Percentiles rank a stretch among this genome's conserved stretches.
Conservation (phyloP, 2,329 filamentous ascomycete genomes). For the Alternaria triticimaculans region DNA sequence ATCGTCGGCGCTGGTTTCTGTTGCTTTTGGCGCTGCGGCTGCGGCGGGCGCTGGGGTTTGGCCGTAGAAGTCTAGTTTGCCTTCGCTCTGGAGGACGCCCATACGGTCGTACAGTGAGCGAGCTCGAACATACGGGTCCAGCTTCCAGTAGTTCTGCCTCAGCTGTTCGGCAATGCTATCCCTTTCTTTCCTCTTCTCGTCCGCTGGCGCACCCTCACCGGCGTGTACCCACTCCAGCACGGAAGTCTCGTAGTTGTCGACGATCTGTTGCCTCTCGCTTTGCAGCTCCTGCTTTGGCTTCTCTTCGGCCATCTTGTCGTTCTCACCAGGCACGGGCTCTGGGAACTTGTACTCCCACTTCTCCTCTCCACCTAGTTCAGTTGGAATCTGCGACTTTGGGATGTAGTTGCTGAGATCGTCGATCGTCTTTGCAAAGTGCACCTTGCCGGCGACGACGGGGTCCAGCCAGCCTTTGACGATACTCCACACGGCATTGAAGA, state of each 20-base stretch:
- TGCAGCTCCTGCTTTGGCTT: slow-evolving; percentile 69
- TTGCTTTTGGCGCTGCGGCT: slow-evolving; percentile 9
- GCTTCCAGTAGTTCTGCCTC: slow-evolving; percentile 79
- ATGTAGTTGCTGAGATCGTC: slow-evolving; percentile 83
- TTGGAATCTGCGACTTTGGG: slow-evolving; percentile 71
- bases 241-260: slow-evolving; percentile 74
- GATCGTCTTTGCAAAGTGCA: slow-evolving; percentile 86
- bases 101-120: slow-evolving; percentile 83
- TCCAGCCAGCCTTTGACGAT: slow-evolving; percentile 97
- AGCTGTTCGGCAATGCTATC: slow-evolving; percentile 68
- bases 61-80: slow-evolving; percentile 75
- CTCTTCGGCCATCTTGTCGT: slow-evolving; percentile 71
- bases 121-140: slow-evolving; percentile 87
- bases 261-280: slow-evolving; percentile 68
- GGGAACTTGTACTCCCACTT: slow-evolving; percentile 83
- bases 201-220: slow-evolving; percentile 44
- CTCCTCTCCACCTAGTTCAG: slow-evolving; percentile 85
- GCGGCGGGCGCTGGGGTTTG: slow-evolving; percentile 22
- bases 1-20: slow-evolving; percentile 43
- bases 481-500: slow-evolving; percentile 97
- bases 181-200: slow-evolving; percentile 64
- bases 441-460: slow-evolving; percentile 91
- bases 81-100: slow-evolving; percentile 72
- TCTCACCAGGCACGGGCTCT: slow-evolving; percentile 78
- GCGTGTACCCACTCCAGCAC: slow-evolving; percentile 77